Evolutionary conservation across 352 stramenopile genomes (phyloP).

Genomic region (Globisporangium irregulare): DNA sequence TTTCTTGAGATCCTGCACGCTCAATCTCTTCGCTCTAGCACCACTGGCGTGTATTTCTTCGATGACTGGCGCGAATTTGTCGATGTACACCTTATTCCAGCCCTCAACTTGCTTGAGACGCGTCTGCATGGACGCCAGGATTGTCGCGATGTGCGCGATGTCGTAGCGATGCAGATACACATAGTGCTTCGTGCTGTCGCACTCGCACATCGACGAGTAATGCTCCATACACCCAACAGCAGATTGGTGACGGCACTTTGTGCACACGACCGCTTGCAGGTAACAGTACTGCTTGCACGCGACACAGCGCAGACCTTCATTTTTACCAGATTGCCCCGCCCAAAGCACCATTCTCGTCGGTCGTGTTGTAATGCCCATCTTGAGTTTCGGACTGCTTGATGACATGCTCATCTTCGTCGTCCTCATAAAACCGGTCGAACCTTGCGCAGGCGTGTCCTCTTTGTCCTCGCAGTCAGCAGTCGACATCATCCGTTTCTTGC

Average conservation of each 20-base stretch:
- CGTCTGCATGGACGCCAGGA: conserved; percentile 31
- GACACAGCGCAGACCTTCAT: conserved; percentile 67
- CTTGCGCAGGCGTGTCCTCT: conserved; percentile 27
- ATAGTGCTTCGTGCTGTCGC: conserved; percentile 46
- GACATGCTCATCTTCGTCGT: conserved; percentile 22
- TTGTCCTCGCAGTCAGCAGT: conserved; percentile 24
- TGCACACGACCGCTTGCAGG: conserved; percentile 78
- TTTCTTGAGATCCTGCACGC: conserved; percentile 25
- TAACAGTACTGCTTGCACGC: conserved; percentile 87
- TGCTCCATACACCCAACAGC: conserved; percentile 76
- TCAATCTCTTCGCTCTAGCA: conserved; percentile 14
- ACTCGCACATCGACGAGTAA: conserved; percentile 79
- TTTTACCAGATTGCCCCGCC: conserved; percentile 76
- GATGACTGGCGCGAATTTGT: conserved; percentile 16
- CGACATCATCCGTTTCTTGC: conserved; percentile 21
- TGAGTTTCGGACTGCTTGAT: conserved; percentile 16
- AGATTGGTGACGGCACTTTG: conserved; percentile 53
- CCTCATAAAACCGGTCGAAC: conserved; percentile 11
- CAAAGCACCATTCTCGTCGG: conserved; percentile 77
- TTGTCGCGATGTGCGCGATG: conserved; percentile 28
- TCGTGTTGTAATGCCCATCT: conserved; percentile 36
- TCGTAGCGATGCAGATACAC: conserved; percentile 63
- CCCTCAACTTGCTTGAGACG: conserved; percentile 36
- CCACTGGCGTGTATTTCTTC: background rate
- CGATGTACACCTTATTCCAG: conserved; percentile 39